Evolutionary conservation across 2,329 filamentous ascomycete species (phyloP), one percentile per base, ranked within the genome.

Genomic region (Xylariaceae sp.): DNA sequence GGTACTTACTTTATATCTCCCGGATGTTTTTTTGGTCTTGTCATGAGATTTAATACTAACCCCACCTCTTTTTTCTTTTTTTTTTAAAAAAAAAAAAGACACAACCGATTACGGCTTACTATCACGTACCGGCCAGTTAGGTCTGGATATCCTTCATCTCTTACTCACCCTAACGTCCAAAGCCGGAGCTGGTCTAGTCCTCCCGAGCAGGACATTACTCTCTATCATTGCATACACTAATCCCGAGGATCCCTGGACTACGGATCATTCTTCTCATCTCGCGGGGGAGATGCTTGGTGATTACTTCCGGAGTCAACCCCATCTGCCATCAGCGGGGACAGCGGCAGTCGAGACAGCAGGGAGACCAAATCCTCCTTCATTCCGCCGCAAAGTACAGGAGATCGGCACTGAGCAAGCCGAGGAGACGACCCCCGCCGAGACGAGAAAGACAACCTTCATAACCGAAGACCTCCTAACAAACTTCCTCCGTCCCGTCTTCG

Each of bases 401-500:
- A 19, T 30, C 4, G 11, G 35, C 19, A 11, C 32, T 26, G 37
- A 6, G 31, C 26, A 3, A 56, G 34, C 51, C 8, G 39, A 41
- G 6, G 43, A 48, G 7, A 34, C 45, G 29, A 4, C 7, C 37
- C 41, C 26, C 19, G 19, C 19, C 29, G 43, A 40, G 35, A 29
- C 47, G 43, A 57, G 42, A 35, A 39, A 19, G 49, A 43, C 55
- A 50, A 40, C 51, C 40, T 78, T 83, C 60, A 72, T 84, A 60
- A 72, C 78, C 19, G 73, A 76, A n/a, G 71, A 76, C 40, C 73
- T 90, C 53, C 78, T 91, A 3, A 74, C 79, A 58, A 71, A 73
- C 63, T 84, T 84, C 64, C 76, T 91, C 49, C 84, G 84, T 39
- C 85, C 85, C 31, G 72, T 88, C 4, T 91, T 91, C 72, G 76